Percentiles rank a stretch among this genome's conserved stretches.
phyloP scores from a whole-genome alignment of 2,329 filamentous ascomycete species.

The Apiospora phragmitis region DNA sequence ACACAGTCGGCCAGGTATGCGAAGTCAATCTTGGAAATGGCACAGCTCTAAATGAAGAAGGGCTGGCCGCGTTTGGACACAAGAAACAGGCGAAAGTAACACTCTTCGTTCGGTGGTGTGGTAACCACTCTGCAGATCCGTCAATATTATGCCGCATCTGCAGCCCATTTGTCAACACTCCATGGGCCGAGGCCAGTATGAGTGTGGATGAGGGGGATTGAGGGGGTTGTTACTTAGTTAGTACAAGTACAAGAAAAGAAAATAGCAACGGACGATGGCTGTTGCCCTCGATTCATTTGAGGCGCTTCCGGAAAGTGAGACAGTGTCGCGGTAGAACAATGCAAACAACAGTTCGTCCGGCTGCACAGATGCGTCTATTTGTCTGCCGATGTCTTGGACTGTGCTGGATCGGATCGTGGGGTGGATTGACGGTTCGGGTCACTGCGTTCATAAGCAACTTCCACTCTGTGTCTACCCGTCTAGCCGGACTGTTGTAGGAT shows the following conservation, averaged over 20 bases:
- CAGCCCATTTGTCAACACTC: background rate
- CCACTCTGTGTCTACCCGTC: background rate
- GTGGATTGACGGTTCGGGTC: background rate
- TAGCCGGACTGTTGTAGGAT: background rate
- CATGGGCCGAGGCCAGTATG: background rate
- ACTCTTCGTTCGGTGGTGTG: background rate
- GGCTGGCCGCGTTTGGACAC: background rate
- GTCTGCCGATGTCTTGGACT: constrained; percentile 1
- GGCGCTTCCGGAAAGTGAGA: background rate
- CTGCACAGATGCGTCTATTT: background rate
- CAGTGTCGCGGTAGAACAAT: background rate
- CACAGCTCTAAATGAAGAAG: background rate
- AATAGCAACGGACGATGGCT: background rate
- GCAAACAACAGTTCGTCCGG: background rate
- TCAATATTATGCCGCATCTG: constrained; percentile 1
- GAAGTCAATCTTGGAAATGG: background rate
- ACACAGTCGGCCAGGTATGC: background rate
- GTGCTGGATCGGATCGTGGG: constrained; percentile 6
- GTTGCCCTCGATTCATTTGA: background rate
- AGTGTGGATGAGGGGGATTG: too few species aligned
- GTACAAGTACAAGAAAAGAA: background rate
- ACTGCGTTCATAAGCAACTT: background rate
- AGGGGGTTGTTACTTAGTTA: too few species aligned
- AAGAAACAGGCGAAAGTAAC: background rate
- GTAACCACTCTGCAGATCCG: background rate